Percentiles rank a stretch among this genome's conserved stretches.
These are phyloP conservation scores for Diatrype stigma DNA, from an alignment of 2,329 filamentous ascomycete species.

Conservation along the genomic window DNA sequence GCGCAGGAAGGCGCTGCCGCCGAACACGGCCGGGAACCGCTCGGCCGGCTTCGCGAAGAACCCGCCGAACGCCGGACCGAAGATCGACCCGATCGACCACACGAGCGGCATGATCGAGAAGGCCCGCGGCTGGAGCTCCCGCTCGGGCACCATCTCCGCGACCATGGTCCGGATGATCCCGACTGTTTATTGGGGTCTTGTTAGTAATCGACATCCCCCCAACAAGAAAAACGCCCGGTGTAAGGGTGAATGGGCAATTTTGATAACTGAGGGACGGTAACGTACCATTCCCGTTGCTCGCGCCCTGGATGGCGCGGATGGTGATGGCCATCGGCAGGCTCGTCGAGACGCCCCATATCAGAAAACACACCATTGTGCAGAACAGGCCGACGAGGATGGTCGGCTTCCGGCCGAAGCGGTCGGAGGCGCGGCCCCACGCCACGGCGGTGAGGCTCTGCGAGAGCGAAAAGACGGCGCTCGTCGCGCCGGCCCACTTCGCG, in stretches of 20 bases:
- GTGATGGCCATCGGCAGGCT: conserved; percentile 75
- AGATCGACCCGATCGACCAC: conserved; percentile 82
- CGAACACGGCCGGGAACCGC: conserved; percentile 69
- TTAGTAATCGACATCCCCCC: too few species aligned
- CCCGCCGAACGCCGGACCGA: conserved; percentile 84
- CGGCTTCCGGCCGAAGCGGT: conserved; percentile 76
- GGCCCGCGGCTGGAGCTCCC: conserved; percentile 78
- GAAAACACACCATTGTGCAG: conserved; percentile 75
- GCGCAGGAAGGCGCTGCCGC: conserved; percentile 62
- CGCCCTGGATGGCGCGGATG: conserved; percentile 73
- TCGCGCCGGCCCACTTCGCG: conserved; percentile 76
- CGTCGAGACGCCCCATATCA: conserved; percentile 80
- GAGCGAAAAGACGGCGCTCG: conserved; percentile 67
- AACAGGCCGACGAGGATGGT: conserved; percentile 70
- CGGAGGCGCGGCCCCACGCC: conserved; percentile 72
- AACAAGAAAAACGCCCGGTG: too few species aligned
- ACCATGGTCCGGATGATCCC: conserved; percentile 90
- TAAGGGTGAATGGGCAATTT: too few species aligned
- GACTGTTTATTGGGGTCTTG: conserved; percentile 42
- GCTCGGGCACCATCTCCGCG: conserved; percentile 86
- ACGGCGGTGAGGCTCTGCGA: conserved; percentile 69
- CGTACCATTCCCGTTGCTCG: conserved; percentile 78
- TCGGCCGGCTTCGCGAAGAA: conserved; percentile 77
- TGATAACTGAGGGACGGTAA: conserved; percentile 1
- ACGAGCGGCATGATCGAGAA: conserved; percentile 91